phyloP scores from a whole-genome alignment of 768 basidiomycete genomes.

The Fomitopsis serialis region DNA sequence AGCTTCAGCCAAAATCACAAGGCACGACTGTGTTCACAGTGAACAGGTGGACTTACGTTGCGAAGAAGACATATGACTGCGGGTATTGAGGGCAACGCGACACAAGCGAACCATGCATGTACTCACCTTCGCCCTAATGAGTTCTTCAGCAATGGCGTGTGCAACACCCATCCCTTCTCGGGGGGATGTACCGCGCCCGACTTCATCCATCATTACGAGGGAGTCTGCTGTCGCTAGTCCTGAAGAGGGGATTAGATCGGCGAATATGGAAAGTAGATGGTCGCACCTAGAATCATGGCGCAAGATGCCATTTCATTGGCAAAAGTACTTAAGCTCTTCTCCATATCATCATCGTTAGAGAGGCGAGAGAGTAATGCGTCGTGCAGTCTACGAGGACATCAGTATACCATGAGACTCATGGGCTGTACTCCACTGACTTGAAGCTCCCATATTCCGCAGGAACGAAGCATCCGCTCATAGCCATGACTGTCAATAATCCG shows the following conservation, averaged over 20 bases:
- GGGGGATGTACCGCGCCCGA: slow-evolving; percentile 89
- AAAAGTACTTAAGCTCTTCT: slow-evolving; percentile 89
- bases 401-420: not conserved
- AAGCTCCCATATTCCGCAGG: slow-evolving; percentile 94
- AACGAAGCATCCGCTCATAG: slow-evolving; percentile 87
- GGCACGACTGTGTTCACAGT: not conserved
- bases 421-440: slow-evolving; percentile 35
- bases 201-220: slow-evolving; percentile 86
- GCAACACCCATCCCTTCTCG: slow-evolving; percentile 77
- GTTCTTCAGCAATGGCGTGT: slow-evolving; percentile 77
- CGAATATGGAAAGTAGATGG: not conserved
- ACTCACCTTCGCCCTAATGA: slow-evolving; percentile 65
- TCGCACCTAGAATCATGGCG: slow-evolving; percentile 81
- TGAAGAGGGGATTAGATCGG: slow-evolving; percentile 20
- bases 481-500: slow-evolving; percentile 78
- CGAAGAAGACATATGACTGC: slow-evolving; percentile 86
- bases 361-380: slow-evolving; percentile 81
- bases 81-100: not conserved
- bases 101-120: not conserved
- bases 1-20: not conserved
- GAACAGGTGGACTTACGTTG: slow-evolving; percentile 54
- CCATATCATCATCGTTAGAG: slow-evolving; percentile 92
- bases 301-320: slow-evolving; percentile 91
- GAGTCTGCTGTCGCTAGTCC: slow-evolving; percentile 67
- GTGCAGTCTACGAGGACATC: slow-evolving; percentile 48